Evolutionary conservation across 2,329 filamentous ascomycete species (phyloP).

Genomic region (Raffaelea ambrosiae): DNA sequence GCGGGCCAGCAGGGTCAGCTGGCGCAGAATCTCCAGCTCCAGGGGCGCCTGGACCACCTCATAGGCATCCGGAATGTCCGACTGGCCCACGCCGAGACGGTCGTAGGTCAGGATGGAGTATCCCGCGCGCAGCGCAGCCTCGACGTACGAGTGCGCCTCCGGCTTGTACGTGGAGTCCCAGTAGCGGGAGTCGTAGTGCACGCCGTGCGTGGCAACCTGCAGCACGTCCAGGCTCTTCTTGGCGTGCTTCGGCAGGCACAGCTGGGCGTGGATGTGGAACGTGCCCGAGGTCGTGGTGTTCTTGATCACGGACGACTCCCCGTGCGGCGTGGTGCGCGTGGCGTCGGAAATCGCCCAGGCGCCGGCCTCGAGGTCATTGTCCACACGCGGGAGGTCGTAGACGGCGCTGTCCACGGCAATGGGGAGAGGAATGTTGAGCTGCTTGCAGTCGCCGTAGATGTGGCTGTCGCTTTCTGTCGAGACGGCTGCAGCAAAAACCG

Average conservation of each 20-base stretch:
- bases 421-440: neutral
- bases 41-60: constrained; percentile 27
- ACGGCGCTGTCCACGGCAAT: neutral
- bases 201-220: constrained; percentile 30
- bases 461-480: neutral
- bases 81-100: constrained; percentile 26
- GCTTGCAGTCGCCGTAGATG: constrained; percentile 1
- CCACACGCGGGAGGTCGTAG: neutral
- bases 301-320: neutral
- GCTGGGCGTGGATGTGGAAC: constrained; percentile 13
- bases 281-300: constrained; percentile 10
- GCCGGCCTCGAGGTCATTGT: neutral
- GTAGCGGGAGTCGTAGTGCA: constrained; percentile 19
- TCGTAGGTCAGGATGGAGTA: constrained; percentile 31
- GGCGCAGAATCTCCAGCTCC: constrained; percentile 27
- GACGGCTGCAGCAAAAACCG: too few relatives aligned
- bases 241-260: constrained; percentile 11
- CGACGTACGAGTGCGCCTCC: constrained; percentile 26
- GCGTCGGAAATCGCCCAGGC: constrained; percentile 6
- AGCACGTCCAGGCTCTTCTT: constrained; percentile 15
- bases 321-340: constrained; percentile 9
- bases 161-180: constrained; percentile 22
- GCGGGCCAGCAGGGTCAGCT: constrained; percentile 26
- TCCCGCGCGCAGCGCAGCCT: constrained; percentile 23
- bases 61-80: constrained; percentile 27